These are phyloP conservation scores for Scopulariopsis brevicaulis DNA, from an alignment of 2,329 filamentous ascomycete genomes.

Conservation along the genomic window DNA sequence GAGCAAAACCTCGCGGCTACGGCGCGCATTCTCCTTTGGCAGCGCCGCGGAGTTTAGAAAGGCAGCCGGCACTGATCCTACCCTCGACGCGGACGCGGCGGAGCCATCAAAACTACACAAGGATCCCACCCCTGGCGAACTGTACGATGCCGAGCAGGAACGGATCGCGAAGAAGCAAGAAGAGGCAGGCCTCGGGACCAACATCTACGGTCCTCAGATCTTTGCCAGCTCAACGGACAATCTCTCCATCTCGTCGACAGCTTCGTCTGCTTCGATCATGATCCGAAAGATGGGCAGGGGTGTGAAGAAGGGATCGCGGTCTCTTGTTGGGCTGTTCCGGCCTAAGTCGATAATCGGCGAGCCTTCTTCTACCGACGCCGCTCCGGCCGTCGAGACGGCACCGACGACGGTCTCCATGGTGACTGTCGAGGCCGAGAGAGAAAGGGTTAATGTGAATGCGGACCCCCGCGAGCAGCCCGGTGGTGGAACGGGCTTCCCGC, in stretches of 20 bases:
- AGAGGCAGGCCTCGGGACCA: slow-evolving; percentile 80
- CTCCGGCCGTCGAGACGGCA: slow-evolving; percentile 49
- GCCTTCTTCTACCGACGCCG: slow-evolving; percentile 56
- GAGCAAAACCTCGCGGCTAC: slow-evolving; percentile 75
- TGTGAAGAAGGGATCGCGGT: slow-evolving; percentile 90
- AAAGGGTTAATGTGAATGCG: slow-evolving; percentile 66
- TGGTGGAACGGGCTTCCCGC: slow-evolving; percentile 71
- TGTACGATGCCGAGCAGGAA: slow-evolving; percentile 77
- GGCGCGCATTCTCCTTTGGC: slow-evolving; percentile 91
- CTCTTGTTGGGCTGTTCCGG: slow-evolving; percentile 85
- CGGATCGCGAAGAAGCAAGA: slow-evolving; percentile 90
- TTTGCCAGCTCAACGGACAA: slow-evolving; percentile 93
- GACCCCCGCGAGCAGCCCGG: slow-evolving; percentile 51
- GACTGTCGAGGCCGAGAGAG: slow-evolving; percentile 85
- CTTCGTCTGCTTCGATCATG: slow-evolving; percentile 85
- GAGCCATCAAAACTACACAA: slow-evolving; percentile 50
- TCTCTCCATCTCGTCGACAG: slow-evolving; percentile 79
- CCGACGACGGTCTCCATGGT: slow-evolving; percentile 89
- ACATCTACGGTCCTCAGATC: slow-evolving; percentile 81
- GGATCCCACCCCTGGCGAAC: slow-evolving; percentile 48
- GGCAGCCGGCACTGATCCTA: slow-evolving; percentile 52
- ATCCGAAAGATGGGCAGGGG: slow-evolving; percentile 97
- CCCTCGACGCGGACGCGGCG: slow-evolving; percentile 17
- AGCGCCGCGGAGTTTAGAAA: slow-evolving; percentile 84
- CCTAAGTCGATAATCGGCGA: slow-evolving; percentile 85